Percentiles rank a stretch among this genome's conserved stretches.
Evolutionary conservation across 75 land plant species (phyloP).

Genomic region (Azolla pinnata): DNA sequence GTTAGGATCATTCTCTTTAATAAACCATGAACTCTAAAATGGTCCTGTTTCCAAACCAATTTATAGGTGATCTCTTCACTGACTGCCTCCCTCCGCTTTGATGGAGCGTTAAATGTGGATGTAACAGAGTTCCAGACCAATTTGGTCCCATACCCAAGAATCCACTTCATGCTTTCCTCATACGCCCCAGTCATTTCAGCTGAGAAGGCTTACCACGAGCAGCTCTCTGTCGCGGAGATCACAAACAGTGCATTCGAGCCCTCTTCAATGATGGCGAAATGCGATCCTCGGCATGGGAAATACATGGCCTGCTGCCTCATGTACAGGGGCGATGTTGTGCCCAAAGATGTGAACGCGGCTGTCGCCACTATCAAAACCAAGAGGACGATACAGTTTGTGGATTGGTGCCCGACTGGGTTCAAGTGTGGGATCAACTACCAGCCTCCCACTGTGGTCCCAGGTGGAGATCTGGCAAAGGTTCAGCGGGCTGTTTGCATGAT

Average conservation of each 20-base stretch:
- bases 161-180: conserved; percentile 60
- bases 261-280: conserved; percentile 53
- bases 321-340: conserved; percentile 40
- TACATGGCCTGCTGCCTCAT: conserved; percentile 48
- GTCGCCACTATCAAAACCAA: conserved; percentile 60
- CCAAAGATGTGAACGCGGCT: conserved; percentile 57
- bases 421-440: conserved; percentile 50
- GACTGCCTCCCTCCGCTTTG: conserved; percentile 50
- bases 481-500: conserved; percentile 46
- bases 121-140: conserved; percentile 56
- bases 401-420: conserved; percentile 47
- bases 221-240: conserved; percentile 53
- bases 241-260: conserved; percentile 50
- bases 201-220: conserved; percentile 38
- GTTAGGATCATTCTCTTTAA: too few relatives aligned
- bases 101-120: conserved; percentile 60
- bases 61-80: conserved; percentile 36
- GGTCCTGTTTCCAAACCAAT: background rate
- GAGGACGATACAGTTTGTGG: conserved; percentile 46
- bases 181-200: conserved; percentile 44
- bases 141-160: conserved; percentile 45
- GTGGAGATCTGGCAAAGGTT: conserved; percentile 56
- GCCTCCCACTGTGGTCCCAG: conserved; percentile 54
- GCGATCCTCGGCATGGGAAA: conserved; percentile 39
- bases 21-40: too few relatives aligned